Percentiles rank a stretch among this genome's conserved stretches.
phyloP scores from a whole-genome alignment of 2,329 filamentous ascomycete genomes.

The Ceratocystis ficicola region DNA sequence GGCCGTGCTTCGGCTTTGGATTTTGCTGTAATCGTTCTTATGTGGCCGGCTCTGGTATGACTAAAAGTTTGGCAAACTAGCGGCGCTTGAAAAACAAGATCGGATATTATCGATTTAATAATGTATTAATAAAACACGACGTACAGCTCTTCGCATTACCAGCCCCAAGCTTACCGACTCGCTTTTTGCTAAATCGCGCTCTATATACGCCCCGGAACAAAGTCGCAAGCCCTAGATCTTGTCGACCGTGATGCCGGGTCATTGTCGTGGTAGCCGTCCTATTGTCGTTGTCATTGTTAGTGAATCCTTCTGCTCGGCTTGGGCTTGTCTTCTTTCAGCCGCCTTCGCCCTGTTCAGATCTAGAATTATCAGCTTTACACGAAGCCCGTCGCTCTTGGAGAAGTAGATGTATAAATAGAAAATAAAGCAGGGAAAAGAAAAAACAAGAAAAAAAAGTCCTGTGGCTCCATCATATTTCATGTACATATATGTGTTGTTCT shows the following conservation, averaged over 20 bases:
- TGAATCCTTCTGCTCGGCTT: not conserved
- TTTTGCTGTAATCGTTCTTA: too few relatives aligned
- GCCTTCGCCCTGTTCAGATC: not conserved
- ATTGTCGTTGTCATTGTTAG: not conserved
- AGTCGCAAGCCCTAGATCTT: not conserved
- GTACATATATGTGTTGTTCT: not conserved
- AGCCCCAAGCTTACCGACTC: not conserved
- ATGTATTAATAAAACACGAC: too few relatives aligned
- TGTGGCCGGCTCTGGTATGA: too few relatives aligned
- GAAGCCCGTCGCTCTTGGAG: not conserved
- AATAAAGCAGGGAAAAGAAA: not conserved
- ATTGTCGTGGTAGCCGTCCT: not conserved
- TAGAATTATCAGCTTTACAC: too few relatives aligned
- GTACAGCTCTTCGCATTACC: not conserved
- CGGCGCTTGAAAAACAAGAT: too few relatives aligned
- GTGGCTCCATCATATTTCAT: conserved; percentile 9
- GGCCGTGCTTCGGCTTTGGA: too few relatives aligned
- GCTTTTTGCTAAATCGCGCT: too few relatives aligned
- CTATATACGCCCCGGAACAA: not conserved
- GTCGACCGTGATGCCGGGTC: not conserved
- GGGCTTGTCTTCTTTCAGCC: not conserved
- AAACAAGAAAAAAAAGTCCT: not conserved
- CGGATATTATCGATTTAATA: too few relatives aligned
- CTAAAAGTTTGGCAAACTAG: too few relatives aligned
- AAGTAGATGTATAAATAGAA: not conserved